Evolutionary conservation across 805 yeast species (phyloP).

Genomic region (Komagataella pastoris): DNA sequence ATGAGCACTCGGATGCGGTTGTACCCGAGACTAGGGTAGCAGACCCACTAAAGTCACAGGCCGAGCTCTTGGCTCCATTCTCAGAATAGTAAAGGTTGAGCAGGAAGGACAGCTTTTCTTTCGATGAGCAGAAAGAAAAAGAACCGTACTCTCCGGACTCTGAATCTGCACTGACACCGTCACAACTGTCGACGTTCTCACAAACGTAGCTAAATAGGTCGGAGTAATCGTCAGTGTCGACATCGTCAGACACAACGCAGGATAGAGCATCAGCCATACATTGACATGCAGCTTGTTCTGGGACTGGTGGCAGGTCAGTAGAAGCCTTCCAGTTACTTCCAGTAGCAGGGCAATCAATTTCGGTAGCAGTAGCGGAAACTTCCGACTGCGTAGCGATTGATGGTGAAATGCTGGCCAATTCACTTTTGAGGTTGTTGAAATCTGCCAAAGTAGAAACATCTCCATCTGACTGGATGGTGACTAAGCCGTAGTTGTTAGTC

Average conservation of each 20-base stretch:
- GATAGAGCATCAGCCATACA: constrained; percentile 42
- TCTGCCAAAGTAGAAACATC: constrained; percentile 49
- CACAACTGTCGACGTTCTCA: constrained; percentile 36
- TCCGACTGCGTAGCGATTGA: constrained; percentile 26
- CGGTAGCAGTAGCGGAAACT: constrained; percentile 25
- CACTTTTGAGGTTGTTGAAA: constrained; percentile 46
- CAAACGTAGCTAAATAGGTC: constrained; percentile 48
- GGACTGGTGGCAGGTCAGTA: constrained; percentile 68
- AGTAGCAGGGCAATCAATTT: constrained; percentile 50
- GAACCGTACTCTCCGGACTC: constrained; percentile 56
- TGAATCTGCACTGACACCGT: constrained; percentile 51
- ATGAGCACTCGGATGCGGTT: constrained; percentile 40
- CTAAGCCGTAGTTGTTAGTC: constrained; percentile 64
- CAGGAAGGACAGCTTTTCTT: constrained; percentile 52
- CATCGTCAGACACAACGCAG: constrained; percentile 50
- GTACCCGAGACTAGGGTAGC: constrained; percentile 38
- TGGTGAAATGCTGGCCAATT: constrained; percentile 44
- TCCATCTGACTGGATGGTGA: constrained; percentile 29
- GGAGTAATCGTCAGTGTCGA: constrained; percentile 41
- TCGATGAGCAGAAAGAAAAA: constrained; percentile 55
- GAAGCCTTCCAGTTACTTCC: constrained; percentile 50
- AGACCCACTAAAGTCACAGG: constrained; percentile 61
- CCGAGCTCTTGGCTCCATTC: constrained; percentile 27
- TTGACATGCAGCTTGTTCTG: constrained; percentile 47
- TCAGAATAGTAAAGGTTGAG: constrained; percentile 50